phyloP scores from a whole-genome alignment of 2,329 filamentous ascomycete genomes.

The Rhynchosporium secalis region DNA sequence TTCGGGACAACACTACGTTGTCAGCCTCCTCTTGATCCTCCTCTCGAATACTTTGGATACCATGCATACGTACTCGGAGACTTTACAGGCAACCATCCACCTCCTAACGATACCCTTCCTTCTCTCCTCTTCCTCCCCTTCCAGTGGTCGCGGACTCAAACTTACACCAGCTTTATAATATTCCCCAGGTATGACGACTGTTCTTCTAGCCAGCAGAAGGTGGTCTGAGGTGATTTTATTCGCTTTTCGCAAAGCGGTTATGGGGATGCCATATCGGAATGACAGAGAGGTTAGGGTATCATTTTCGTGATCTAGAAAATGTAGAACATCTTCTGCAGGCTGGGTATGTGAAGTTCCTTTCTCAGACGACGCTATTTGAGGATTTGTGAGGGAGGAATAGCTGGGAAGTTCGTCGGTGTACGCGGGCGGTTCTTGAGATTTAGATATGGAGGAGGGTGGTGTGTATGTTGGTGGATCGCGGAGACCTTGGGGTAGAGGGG shows the following conservation, averaged over 20 bases:
- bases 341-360: conserved; percentile 30
- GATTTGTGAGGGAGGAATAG: conserved; percentile 29
- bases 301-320: conserved; percentile 70
- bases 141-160: conserved; percentile 69
- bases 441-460: conserved; percentile 31
- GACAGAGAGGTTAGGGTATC: conserved; percentile 70
- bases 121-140: conserved; percentile 71
- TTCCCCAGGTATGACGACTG: conserved; percentile 69
- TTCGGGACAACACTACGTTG: conserved; percentile 35
- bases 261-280: conserved; percentile 69
- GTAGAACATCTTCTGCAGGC: conserved; percentile 63
- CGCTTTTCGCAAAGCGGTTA: conserved; percentile 58
- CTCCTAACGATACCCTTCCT: conserved; percentile 69
- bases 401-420: conserved; percentile 40
- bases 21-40: conserved; percentile 33
- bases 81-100: conserved; percentile 79
- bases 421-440: conserved; percentile 40
- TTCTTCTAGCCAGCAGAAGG: conserved; percentile 66
- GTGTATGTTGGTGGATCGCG: conserved; percentile 69
- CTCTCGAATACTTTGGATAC: not conserved
- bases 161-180: conserved; percentile 67
- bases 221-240: conserved; percentile 74
- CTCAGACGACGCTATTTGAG: conserved; percentile 22
- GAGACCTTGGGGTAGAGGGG: conserved; percentile 62
- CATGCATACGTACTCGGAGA: conserved; percentile 60